phyloP scores from a whole-genome alignment of 2,329 filamentous ascomycete species.

The Colletotrichum shisoi region DNA sequence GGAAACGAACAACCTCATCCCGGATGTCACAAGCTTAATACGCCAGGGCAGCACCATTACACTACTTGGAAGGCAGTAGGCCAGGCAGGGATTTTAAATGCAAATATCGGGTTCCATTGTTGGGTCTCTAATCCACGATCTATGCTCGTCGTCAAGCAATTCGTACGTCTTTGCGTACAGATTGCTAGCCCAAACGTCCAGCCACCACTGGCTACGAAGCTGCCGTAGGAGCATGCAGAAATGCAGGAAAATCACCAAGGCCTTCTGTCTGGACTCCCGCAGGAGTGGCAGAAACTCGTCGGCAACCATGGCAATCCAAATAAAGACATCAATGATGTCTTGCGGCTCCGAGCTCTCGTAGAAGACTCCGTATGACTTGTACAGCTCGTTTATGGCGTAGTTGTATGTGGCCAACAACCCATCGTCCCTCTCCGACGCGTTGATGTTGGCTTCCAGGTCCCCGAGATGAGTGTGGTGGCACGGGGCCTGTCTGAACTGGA shows the following conservation, averaged over 20 bases:
- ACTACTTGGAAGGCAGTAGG: not conserved
- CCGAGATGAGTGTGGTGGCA: conserved; percentile 41
- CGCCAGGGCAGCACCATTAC: too few species aligned
- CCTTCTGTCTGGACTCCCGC: conserved; percentile 42
- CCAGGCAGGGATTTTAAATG: not conserved
- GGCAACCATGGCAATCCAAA: conserved; percentile 50
- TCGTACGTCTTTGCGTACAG: conserved; percentile 47
- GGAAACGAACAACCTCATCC: too few species aligned
- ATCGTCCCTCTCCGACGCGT: conserved; percentile 26
- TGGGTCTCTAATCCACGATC: conserved; percentile 46
- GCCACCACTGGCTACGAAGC: conserved; percentile 49
- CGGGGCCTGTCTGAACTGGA: conserved; percentile 31
- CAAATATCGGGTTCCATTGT: conserved; percentile 23
- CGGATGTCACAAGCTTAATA: too few species aligned
- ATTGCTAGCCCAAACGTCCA: conserved; percentile 48
- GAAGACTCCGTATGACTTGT: conserved; percentile 45
- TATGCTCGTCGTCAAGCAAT: conserved; percentile 49
- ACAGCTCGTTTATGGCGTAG: conserved; percentile 48
- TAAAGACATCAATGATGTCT: conserved; percentile 52
- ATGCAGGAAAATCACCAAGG: conserved; percentile 49
- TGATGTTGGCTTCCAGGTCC: conserved; percentile 42
- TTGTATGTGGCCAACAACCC: conserved; percentile 44
- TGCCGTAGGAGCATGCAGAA: conserved; percentile 48
- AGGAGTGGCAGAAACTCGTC: conserved; percentile 51
- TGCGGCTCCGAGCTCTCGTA: conserved; percentile 34